Percentiles rank a stretch among this genome's conserved stretches.
Evolutionary conservation across 2,329 filamentous ascomycete genomes (phyloP).

Genomic region (Fusarium buxicola): DNA sequence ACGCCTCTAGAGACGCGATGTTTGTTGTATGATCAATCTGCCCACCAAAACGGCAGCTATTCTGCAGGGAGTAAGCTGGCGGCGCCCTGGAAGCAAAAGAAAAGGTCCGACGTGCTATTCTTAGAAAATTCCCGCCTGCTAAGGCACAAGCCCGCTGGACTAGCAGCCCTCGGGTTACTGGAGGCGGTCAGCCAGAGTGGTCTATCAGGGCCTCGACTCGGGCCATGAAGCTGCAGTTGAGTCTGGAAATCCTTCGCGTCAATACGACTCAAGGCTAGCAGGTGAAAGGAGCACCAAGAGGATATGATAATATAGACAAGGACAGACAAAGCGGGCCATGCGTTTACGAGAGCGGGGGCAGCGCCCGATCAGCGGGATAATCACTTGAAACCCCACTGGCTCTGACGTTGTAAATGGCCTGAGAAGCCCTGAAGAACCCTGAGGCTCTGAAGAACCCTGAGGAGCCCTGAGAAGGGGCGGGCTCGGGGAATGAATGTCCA

Average conservation of each 20-base stretch:
- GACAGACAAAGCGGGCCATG: not conserved
- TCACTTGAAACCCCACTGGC: not conserved
- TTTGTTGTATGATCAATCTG: too few relatives aligned
- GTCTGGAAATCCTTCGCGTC: not conserved
- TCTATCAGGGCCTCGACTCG: constrained; percentile 14
- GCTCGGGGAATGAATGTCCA: constrained; percentile 8
- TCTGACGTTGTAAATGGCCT: constrained; percentile 12
- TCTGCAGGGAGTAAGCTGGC: too few relatives aligned
- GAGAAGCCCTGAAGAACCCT: not conserved
- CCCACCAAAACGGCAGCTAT: too few relatives aligned
- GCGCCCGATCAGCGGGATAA: constrained; percentile 4
- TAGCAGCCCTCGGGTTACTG: too few relatives aligned
- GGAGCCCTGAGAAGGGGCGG: too few relatives aligned
- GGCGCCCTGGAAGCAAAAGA: not conserved
- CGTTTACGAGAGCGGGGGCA: not conserved
- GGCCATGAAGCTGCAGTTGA: not conserved
- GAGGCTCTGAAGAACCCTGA: not conserved
- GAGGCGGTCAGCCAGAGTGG: constrained; percentile 3
- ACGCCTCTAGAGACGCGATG: too few relatives aligned
- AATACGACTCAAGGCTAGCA: not conserved
- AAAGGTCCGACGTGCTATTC: not conserved
- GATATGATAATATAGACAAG: constrained; percentile 9
- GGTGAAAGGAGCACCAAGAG: not conserved
- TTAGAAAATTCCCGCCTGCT: too few relatives aligned
- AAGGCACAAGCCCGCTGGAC: too few relatives aligned